Evolutionary conservation across 2,329 filamentous ascomycete genomes (phyloP), one percentile per base, ranked within the genome.

Genomic region (Diaporthe nobilis): DNA sequence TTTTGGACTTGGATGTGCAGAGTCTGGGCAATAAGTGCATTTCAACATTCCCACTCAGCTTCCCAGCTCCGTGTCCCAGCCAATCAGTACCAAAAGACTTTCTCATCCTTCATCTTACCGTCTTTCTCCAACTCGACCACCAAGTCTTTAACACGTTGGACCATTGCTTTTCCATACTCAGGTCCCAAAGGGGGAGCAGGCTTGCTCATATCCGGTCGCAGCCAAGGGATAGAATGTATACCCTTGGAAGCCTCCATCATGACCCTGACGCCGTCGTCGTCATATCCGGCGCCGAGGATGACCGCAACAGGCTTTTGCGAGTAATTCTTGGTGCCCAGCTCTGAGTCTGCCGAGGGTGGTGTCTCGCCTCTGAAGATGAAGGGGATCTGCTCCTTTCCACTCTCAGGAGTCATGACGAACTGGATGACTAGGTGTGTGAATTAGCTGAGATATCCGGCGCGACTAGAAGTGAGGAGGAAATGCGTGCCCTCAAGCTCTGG

Each of bases 401-500:
- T 57, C 63, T 80, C 78, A 25, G 78, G 68, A 0, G 65, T 68
- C 75, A 78, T 72, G 47, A 81, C 70, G n/a, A 81, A 80, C 49
- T 81, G 79, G 34, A 79, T 80, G 31, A 79, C 80, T 80, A 73
- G 4, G 71, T 10, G 1, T 7, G 31, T 6, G 0, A 2, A 7
- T 47, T 22, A 47, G 44, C 44, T 17, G 8, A 47, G 20, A 22
- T 9, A 22, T 22, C 17, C 17, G 7, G 2, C 20, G 17, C 1
- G 17, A 22, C 7, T 47, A 4, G 20, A 8, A 47, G 17, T 22
- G 44, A 47, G 17, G 6, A 4, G 4, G 4, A 31, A 13, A 25
- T 9, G 77, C 75, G 20, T n/a, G 80, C 80, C 79, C 39, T 80
- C 79, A 42, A 77, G 79, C 72, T 81, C 78, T 20, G 79, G 80